These are phyloP conservation scores for Candida railenensis DNA, from an alignment of 805 yeast species.

Conservation along the genomic window DNA sequence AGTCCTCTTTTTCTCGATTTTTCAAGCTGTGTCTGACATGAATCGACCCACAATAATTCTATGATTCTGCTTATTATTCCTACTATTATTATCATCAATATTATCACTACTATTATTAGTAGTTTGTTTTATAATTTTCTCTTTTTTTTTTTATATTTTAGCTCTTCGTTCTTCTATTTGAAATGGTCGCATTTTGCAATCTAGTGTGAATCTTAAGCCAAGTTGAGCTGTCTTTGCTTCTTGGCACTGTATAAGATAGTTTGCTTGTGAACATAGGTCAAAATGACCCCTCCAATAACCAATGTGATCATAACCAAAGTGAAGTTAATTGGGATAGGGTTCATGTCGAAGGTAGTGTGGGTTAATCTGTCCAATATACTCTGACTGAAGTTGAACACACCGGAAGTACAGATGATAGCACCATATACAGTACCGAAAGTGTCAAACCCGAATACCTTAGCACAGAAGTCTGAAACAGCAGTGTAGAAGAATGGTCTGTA, in stretches of 20 bases:
- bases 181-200: too few relatives aligned
- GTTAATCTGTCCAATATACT: slow-evolving; percentile 47
- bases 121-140: too few relatives aligned
- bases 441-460: slow-evolving; percentile 63
- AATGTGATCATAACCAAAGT: slow-evolving; percentile 38
- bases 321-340: slow-evolving; percentile 52
- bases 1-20: too few relatives aligned
- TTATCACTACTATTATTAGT: too few relatives aligned
- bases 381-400: slow-evolving; percentile 50
- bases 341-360: slow-evolving; percentile 52
- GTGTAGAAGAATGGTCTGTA: slow-evolving; percentile 61
- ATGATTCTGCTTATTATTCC: too few relatives aligned
- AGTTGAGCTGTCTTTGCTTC: slow-evolving; percentile 3
- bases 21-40: too few relatives aligned
- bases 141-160: background rate
- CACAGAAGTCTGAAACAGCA: slow-evolving; percentile 56
- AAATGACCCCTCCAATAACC: slow-evolving; percentile 42
- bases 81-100: too few relatives aligned
- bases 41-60: too few relatives aligned
- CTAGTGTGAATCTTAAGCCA: background rate
- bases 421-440: slow-evolving; percentile 62
- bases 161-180: background rate
- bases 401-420: slow-evolving; percentile 53
- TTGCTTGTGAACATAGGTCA: slow-evolving; percentile 33
- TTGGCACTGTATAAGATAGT: slow-evolving; percentile 12